A percentile compares a stretch with the other conserved stretches of the same genome.
phyloP scores from a whole-genome alignment of 1,284 basidiomycete species.

The Sphaerobolus stellatus region DNA sequence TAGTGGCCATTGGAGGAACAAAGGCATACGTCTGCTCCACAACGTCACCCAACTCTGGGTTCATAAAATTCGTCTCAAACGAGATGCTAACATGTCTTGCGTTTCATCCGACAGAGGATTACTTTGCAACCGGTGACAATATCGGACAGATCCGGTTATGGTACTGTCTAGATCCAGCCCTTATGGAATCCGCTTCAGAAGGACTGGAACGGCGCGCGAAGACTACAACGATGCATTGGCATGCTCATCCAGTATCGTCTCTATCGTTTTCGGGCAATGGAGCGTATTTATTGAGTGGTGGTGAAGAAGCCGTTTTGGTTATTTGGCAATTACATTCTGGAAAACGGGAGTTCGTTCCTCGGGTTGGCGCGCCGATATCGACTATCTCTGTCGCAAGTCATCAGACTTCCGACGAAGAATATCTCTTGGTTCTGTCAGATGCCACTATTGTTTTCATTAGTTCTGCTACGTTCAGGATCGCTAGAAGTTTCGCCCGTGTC shows the following conservation, averaged over 20 bases:
- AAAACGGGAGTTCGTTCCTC: conserved; percentile 88
- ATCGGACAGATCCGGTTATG: conserved; percentile 86
- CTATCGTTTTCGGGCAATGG: conserved; percentile 89
- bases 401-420: conserved; percentile 68
- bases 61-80: conserved; percentile 83
- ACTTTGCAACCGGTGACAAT: conserved; percentile 92
- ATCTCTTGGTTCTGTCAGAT: conserved; percentile 81
- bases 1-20: conserved; percentile 78
- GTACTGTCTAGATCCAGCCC: conserved; percentile 77
- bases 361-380: conserved; percentile 85
- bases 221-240: conserved; percentile 93
- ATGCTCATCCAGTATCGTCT: conserved; percentile 92
- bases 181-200: neutral
- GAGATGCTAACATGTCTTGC: conserved; percentile 83
- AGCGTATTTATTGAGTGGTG: conserved; percentile 90
- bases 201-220: conserved; percentile 73
- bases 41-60: conserved; percentile 59
- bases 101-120: conserved; percentile 88
- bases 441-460: conserved; percentile 81
- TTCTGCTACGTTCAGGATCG: conserved; percentile 68
- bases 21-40: conserved; percentile 79
- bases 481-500: conserved; percentile 75
- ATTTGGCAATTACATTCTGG: conserved; percentile 91
- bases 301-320: conserved; percentile 94
- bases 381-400: conserved; percentile 60